Conservation (phyloP, 129 eudicot species). For the Daucus carota region DH1_v3.0 NC_030389.2:3861001-3861500, state of each 20-base stretch:
- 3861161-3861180: no score
- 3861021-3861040: not conserved
- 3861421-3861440: not conserved
- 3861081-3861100: not conserved
- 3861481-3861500: constrained; percentile 24
- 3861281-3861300: constrained; percentile 30
- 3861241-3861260: constrained; percentile 33
- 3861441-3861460: not conserved
- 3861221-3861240: constrained; percentile 28
- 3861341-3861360: constrained; percentile 44
- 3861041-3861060: no score
- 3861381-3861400: not conserved
- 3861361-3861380: constrained; percentile 26
- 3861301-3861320: constrained; percentile 22
- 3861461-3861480: constrained; percentile 28
- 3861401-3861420: not conserved
- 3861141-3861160: no score
- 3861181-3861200: not conserved
- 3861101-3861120: no score
- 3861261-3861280: constrained; percentile 25
- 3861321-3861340: constrained; percentile 48
- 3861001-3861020: constrained; percentile 45
- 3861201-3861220: constrained; percentile 22
- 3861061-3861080: no score
- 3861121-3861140: no score